Evolutionary conservation across 2,329 filamentous ascomycete species (phyloP), one percentile per base, ranked within the genome.

Genomic region (Didymella keratinophila): DNA sequence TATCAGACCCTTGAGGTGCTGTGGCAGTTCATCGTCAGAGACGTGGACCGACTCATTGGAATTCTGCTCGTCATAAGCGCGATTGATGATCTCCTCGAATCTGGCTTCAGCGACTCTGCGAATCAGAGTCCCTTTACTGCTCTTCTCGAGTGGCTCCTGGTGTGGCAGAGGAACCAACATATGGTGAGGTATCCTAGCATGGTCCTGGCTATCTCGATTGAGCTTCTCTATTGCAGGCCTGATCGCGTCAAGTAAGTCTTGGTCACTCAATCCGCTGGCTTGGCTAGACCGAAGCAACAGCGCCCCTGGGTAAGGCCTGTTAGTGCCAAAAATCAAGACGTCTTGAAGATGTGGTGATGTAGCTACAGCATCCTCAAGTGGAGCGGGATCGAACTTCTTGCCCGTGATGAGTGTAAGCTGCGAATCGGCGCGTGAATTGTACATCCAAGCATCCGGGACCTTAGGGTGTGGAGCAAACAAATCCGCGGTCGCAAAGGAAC

Each of bases 381-480:
- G 83, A 1, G 83, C 82, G 1, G 87, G 87, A 63, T 89, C 86
- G 59, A 90, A 89, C 64, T 90, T 90, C 77, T 89, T 89, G 2
- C 88, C 87, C 7, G 87, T 90, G 10, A 85, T 77, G 4, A 90
- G 78, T 0, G 84, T 85, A 34, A 90, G 80, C 51, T 86, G 86
- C 3, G 84, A 82, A 63, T 90, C 88, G 0, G 82, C 81, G 37
- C 88, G 78, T 1, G 84, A 86, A 52, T 87, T 81, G 65, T 89
- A 89, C 32, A 81, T 80, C 87, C 87, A 90, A 0, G 86, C 84
- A 52, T 83, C 76, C 0, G 73, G 56, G 8, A 85, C 83, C 0
- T 62, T 76, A 0, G 79, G 67, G 67, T 90, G 87, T 1, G 78
- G 77, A 51, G 81, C 80, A 59, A 90, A 89, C 1, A 90, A 70